A percentile compares a stretch with the other conserved stretches of the same genome.
phyloP scores from a whole-genome alignment of 768 basidiomycete genomes.

The Phaeotremella skinneri region DNA sequence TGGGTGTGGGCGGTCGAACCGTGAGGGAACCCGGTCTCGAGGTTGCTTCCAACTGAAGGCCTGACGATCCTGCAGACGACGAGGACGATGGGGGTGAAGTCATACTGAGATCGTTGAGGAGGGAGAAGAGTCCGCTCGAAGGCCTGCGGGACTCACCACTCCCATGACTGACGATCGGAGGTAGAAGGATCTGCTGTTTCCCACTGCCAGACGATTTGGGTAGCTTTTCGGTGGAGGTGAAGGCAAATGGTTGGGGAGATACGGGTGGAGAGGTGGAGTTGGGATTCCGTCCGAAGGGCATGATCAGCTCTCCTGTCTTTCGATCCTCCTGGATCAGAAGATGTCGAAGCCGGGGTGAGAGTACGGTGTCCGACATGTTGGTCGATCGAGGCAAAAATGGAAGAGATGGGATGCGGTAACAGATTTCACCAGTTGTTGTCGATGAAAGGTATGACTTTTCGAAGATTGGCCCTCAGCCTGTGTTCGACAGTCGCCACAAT shows the following conservation, averaged over 20 bases:
- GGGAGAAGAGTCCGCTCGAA: slow-evolving; percentile 21
- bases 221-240: slow-evolving; percentile 18
- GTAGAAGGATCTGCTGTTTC: too few relatives aligned
- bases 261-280: slow-evolving; percentile 10
- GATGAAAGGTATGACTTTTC: too few relatives aligned
- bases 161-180: neutral
- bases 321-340: slow-evolving; percentile 37
- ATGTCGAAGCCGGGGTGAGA: slow-evolving; percentile 31
- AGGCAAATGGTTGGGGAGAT: slow-evolving; percentile 13
- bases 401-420: too few relatives aligned
- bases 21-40: neutral
- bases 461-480: too few relatives aligned
- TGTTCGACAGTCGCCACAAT: too few relatives aligned
- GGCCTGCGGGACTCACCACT: neutral
- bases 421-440: too few relatives aligned
- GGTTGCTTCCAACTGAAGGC: neutral
- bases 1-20: neutral
- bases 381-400: neutral
- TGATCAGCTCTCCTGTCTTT: slow-evolving; percentile 17
- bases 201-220: neutral
- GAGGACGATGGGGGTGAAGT: slow-evolving; percentile 16
- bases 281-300: slow-evolving; percentile 16
- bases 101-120: slow-evolving; percentile 21
- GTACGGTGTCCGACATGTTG: slow-evolving; percentile 19
- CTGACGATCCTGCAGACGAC: slow-evolving; percentile 9